These are phyloP conservation scores for Coelastrella sp. DNA, from an alignment of 139 green algal species.

Conservation along the genomic window DNA sequence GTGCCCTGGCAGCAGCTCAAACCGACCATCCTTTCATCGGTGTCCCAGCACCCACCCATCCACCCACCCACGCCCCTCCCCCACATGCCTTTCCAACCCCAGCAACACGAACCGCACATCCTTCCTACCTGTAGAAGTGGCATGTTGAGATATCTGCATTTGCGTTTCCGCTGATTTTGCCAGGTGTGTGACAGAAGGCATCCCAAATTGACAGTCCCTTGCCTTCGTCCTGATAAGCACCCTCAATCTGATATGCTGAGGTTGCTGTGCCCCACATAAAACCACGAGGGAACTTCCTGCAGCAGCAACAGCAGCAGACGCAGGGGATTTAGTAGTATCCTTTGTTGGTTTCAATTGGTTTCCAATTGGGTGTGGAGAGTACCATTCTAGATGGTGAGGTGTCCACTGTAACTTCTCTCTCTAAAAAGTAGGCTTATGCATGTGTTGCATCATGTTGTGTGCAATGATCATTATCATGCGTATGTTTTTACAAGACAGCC, in stretches of 20 bases:
- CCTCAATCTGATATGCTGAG: constrained; percentile 58
- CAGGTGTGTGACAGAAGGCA: constrained; percentile 54
- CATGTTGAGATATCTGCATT: constrained; percentile 60
- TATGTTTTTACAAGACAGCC: too few species aligned
- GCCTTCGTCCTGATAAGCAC: constrained; percentile 49
- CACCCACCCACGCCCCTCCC: too few species aligned
- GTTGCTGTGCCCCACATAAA: constrained; percentile 60
- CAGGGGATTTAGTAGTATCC: background rate
- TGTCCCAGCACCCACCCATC: background rate
- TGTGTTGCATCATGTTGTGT: too few species aligned
- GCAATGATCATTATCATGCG: too few species aligned
- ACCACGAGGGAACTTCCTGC: constrained; percentile 49
- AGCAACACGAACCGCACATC: background rate
- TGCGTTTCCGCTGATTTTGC: constrained; percentile 50
- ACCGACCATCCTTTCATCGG: too few species aligned
- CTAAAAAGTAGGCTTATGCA: too few species aligned
- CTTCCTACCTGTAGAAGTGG: constrained; percentile 61
- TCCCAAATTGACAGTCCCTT: constrained; percentile 59
- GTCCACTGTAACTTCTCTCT: too few species aligned
- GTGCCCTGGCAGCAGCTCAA: too few species aligned
- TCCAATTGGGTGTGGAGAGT: too few species aligned
- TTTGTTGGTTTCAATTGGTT: too few species aligned
- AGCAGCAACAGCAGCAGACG: background rate
- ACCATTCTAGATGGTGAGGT: too few species aligned
- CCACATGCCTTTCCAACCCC: too few species aligned